Evolutionary conservation across 495 filamentous ascomycete genomes (phyloP).

Genomic region (Penicillium turbatum): DNA sequence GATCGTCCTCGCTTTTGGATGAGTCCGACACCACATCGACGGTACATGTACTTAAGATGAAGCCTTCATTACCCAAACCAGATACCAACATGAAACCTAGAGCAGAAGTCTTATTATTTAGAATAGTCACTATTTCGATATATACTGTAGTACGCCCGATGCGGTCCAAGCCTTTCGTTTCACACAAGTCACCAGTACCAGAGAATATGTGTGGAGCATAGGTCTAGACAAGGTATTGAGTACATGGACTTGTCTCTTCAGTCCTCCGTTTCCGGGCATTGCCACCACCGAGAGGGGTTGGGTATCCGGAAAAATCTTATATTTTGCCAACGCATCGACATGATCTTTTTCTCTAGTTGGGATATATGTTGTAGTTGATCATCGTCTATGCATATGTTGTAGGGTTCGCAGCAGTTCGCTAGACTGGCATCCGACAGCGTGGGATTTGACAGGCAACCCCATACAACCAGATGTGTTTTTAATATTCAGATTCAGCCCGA

Average conservation of each 20-base stretch:
- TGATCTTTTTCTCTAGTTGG: too few relatives aligned
- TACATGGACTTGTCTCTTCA: neutral
- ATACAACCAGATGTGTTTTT: neutral
- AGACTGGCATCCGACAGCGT: neutral
- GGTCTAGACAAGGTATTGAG: slow-evolving; percentile 1
- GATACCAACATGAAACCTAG: neutral
- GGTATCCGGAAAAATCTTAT: neutral
- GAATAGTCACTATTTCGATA: too few relatives aligned
- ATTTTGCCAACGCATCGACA: neutral
- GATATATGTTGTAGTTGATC: neutral
- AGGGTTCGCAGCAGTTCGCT: slow-evolving; percentile 7
- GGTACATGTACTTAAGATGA: neutral
- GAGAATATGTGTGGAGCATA: neutral
- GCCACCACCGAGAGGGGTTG: slow-evolving; percentile 17
- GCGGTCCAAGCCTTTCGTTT: slow-evolving; percentile 1
- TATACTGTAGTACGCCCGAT: neutral
- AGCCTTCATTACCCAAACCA: slow-evolving; percentile 15
- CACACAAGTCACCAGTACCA: slow-evolving; percentile 6
- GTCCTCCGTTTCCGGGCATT: slow-evolving; percentile 9
- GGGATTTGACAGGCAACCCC: neutral
- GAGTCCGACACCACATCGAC: slow-evolving; percentile 2
- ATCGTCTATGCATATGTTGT: neutral
- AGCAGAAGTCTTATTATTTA: neutral
- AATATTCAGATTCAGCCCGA: slow-evolving; percentile 9
- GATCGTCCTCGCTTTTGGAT: slow-evolving; percentile 26